Conservation (phyloP, 2,329 filamentous ascomycete species). For the Talaromyces sp. region DNA sequence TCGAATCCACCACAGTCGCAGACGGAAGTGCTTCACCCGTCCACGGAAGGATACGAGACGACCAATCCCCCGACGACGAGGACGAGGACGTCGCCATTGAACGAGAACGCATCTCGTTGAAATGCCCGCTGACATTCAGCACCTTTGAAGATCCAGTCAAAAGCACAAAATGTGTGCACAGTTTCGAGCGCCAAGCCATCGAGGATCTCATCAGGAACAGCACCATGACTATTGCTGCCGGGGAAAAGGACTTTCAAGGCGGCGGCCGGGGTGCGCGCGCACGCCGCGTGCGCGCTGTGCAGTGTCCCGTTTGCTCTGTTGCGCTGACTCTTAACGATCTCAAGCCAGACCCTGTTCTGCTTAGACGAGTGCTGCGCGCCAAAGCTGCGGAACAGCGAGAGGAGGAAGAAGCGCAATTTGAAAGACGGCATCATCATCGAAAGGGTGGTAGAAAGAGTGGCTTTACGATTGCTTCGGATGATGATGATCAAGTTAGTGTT, state of each 20-base stretch:
- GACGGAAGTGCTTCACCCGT: neutral
- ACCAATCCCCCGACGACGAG: constrained; percentile 11
- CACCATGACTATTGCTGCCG: constrained; percentile 19
- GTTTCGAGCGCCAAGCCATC: constrained; percentile 45
- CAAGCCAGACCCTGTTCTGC: constrained; percentile 32
- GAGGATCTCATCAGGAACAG: constrained; percentile 37
- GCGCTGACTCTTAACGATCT: constrained; percentile 34
- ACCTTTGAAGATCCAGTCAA: constrained; percentile 43
- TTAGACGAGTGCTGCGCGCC: constrained; percentile 32
- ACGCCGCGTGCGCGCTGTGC: constrained; percentile 22
- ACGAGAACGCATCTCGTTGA: constrained; percentile 40
- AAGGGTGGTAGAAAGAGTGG: constrained; percentile 1
- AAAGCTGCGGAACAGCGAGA: constrained; percentile 21
- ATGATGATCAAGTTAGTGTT: constrained; percentile 5
- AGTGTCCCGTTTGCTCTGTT: constrained; percentile 39
- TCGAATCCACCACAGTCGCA: constrained; percentile 25
- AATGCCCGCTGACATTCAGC: constrained; percentile 45
- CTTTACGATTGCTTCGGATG: constrained; percentile 5
- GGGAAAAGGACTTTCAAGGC: constrained; percentile 12
- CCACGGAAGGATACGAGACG: constrained; percentile 14
- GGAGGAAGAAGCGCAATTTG: constrained; percentile 16
- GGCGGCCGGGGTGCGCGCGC: constrained; percentile 13
- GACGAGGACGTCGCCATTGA: constrained; percentile 42
- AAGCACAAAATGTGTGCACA: constrained; percentile 45
- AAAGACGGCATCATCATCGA: neutral